phyloP scores from a whole-genome alignment of 1,139 yeast genomes.

The Pichia sorboxylosa region DNA sequence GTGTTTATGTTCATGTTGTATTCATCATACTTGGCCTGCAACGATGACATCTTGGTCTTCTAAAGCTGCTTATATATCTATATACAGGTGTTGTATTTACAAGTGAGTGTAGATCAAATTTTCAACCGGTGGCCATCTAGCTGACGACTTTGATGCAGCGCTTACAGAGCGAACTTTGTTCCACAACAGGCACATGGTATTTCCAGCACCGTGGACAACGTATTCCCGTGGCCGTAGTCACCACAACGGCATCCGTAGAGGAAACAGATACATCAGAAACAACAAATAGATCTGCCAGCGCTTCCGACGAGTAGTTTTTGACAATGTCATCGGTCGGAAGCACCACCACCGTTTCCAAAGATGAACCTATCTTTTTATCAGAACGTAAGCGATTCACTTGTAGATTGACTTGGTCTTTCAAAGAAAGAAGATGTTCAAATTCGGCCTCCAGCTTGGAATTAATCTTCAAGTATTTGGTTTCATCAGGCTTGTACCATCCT shows the following conservation, averaged over 20 bases:
- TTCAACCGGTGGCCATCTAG: too few species aligned
- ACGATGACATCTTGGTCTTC: not conserved
- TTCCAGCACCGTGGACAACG: slow-evolving; percentile 97
- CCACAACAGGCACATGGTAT: too few species aligned
- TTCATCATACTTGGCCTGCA: slow-evolving; percentile 30
- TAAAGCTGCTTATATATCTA: too few species aligned
- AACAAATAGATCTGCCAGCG: slow-evolving; percentile 14
- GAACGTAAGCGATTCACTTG: slow-evolving; percentile 22
- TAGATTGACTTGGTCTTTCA: slow-evolving; percentile 40
- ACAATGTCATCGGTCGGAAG: not conserved
- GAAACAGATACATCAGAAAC: slow-evolving; percentile 1
- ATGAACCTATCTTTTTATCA: slow-evolving; percentile 1
- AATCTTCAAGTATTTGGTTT: slow-evolving; percentile 16
- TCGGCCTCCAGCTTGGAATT: slow-evolving; percentile 26
- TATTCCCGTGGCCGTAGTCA: slow-evolving; percentile 30
- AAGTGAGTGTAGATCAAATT: too few species aligned
- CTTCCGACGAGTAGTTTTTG: slow-evolving; percentile 13
- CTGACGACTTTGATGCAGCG: too few species aligned
- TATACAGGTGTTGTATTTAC: too few species aligned
- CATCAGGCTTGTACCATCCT: slow-evolving; percentile 16
- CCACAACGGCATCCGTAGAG: slow-evolving; percentile 26
- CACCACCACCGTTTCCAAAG: slow-evolving; percentile 2
- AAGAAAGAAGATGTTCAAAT: slow-evolving; percentile 29
- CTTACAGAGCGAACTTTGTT: too few species aligned
- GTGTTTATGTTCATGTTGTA: slow-evolving; percentile 52